Evolutionary conservation across 768 basidiomycete genomes (phyloP).

Genomic region (Trametes maxima): DNA sequence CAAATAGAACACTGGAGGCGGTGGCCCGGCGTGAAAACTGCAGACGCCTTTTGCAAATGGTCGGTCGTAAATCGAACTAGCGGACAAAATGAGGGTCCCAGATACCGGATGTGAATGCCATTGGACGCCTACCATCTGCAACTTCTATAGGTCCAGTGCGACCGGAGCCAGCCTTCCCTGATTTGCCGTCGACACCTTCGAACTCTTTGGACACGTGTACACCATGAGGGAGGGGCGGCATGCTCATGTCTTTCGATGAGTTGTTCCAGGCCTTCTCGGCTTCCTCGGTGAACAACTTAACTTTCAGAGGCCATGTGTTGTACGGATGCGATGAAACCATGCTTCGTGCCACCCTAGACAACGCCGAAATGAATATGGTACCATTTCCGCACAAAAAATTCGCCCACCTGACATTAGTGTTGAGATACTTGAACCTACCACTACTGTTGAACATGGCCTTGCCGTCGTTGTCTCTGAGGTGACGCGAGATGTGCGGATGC

Average conservation of each 20-base stretch:
- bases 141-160: conserved; percentile 57
- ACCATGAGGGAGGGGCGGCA: conserved; percentile 51
- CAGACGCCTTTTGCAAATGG: conserved; percentile 51
- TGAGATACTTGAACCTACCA: conserved; percentile 35
- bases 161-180: conserved; percentile 54
- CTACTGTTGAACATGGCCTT: conserved; percentile 42
- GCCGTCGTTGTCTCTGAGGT: conserved; percentile 52
- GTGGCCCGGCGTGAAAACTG: conserved; percentile 41
- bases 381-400: neutral
- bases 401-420: conserved; percentile 50
- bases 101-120: conserved; percentile 3
- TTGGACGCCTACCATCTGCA: conserved; percentile 50
- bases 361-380: neutral
- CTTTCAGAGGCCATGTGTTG: conserved; percentile 69
- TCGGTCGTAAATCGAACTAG: conserved; percentile 51
- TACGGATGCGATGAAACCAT: conserved; percentile 73
- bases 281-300: conserved; percentile 72
- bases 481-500: conserved; percentile 70
- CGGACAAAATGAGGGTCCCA: conserved; percentile 4
- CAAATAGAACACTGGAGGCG: conserved; percentile 53
- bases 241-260: conserved; percentile 26
- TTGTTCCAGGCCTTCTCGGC: conserved; percentile 57
- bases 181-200: conserved; percentile 73
- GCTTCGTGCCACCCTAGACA: conserved; percentile 53
- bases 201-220: conserved; percentile 56